Conservation (phyloP, 768 basidiomycete species). For the Mrakia blollopis region DNA sequence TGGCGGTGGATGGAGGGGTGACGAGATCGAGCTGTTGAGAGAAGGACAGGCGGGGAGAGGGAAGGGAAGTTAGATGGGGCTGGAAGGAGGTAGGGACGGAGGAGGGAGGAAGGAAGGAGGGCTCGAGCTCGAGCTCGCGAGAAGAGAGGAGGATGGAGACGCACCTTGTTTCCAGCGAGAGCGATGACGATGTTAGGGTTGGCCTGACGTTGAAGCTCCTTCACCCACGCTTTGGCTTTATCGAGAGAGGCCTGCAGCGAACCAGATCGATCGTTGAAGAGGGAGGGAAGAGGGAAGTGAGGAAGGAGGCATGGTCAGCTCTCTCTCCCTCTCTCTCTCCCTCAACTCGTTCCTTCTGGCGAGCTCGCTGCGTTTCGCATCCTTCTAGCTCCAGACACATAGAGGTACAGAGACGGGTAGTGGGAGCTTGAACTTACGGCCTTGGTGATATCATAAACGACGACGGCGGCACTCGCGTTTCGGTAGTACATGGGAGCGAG, state of each 20-base stretch:
- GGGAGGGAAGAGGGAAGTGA: neutral
- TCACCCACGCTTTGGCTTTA: constrained; percentile 99
- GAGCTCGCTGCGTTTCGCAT: too few relatives aligned
- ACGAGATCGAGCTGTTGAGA: constrained; percentile 43
- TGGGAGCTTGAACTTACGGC: constrained; percentile 46
- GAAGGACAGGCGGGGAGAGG: neutral
- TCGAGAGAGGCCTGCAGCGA: constrained; percentile 65
- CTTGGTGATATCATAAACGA: constrained; percentile 97
- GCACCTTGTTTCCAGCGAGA: constrained; percentile 94
- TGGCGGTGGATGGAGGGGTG: constrained; percentile 48
- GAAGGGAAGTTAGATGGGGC: neutral
- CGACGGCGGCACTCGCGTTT: constrained; percentile 95
- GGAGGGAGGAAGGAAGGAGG: neutral
- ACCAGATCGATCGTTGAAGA: neutral
- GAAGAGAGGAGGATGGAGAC: constrained; percentile 40
- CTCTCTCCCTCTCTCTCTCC: neutral
- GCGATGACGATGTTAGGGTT: constrained; percentile 99
- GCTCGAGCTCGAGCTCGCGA: neutral
- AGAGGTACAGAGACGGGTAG: neutral
- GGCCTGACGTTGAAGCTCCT: constrained; percentile 96
- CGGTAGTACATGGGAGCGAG: constrained; percentile 85
- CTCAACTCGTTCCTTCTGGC: too few relatives aligned
- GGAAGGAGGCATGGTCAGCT: neutral
- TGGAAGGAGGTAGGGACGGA: neutral
- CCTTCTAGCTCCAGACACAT: neutral